phyloP scores from a whole-genome alignment of 192 early-diverging fungal species.

The Coemansia asiatica region DNA sequence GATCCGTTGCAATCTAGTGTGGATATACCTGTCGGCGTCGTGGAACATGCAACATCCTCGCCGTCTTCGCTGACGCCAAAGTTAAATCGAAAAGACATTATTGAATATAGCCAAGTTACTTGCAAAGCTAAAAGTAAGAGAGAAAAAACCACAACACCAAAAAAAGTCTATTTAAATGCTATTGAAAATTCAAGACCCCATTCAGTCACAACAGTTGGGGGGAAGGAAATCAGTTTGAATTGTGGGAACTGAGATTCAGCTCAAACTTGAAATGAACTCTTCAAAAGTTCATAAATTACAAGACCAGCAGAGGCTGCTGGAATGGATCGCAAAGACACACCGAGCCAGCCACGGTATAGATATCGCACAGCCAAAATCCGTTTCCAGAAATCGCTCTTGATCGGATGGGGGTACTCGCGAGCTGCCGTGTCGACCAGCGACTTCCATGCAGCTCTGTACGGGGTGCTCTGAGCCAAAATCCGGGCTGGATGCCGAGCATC shows the following conservation, averaged over 20 bases:
- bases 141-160: neutral
- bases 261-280: constrained; percentile 17
- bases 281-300: constrained; percentile 44
- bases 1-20: neutral
- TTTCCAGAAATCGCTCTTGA: constrained; percentile 14
- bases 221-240: neutral
- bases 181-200: neutral
- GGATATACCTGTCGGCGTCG: neutral
- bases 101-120: neutral
- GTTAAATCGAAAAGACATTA: constrained; percentile 52
- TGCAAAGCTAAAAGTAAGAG: neutral
- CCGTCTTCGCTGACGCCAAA: constrained; percentile 36
- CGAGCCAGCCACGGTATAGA: constrained; percentile 49
- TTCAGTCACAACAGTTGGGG: neutral
- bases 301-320: constrained; percentile 46
- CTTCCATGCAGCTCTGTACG: constrained; percentile 40
- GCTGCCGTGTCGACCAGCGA: constrained; percentile 32
- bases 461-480: constrained; percentile 7
- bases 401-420: constrained; percentile 35
- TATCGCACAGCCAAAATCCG: constrained; percentile 24
- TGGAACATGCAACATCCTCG: constrained; percentile 9
- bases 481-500: neutral
- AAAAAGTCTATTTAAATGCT: neutral
- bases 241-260: neutral
- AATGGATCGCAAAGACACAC: constrained; percentile 47